These are phyloP conservation scores for Clarireedia sp. DNA, from an alignment of 2,329 filamentous ascomycete genomes.

Conservation along the genomic window DNA sequence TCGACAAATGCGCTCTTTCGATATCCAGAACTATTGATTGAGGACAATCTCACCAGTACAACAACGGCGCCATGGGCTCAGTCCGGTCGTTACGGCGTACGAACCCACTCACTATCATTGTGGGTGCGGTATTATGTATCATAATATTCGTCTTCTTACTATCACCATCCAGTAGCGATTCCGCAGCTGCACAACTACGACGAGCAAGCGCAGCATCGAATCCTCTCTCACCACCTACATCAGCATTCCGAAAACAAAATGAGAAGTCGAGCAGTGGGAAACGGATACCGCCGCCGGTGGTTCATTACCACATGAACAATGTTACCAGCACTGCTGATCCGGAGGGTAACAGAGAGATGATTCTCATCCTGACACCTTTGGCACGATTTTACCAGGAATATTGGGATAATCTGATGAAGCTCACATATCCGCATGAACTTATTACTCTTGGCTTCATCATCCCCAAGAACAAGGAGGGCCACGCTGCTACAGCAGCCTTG, in stretches of 20 bases:
- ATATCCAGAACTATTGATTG: slow-evolving; percentile 16
- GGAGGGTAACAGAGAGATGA: slow-evolving; percentile 69
- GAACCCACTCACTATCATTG: slow-evolving; percentile 65
- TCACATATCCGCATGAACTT: slow-evolving; percentile 86
- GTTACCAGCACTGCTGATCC: slow-evolving; percentile 75
- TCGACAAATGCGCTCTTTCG: slow-evolving; percentile 19
- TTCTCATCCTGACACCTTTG: slow-evolving; percentile 89
- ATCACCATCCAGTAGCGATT: slow-evolving; percentile 41
- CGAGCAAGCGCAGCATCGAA: slow-evolving; percentile 55
- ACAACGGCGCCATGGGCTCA: slow-evolving; percentile 42
- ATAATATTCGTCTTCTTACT: slow-evolving; percentile 60
- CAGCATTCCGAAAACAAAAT: slow-evolving; percentile 61
- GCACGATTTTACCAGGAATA: slow-evolving; percentile 89
- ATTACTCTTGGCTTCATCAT: slow-evolving; percentile 95
- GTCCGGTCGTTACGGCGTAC: slow-evolving; percentile 69
- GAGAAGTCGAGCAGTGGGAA: slow-evolving; percentile 43
- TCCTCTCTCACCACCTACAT: slow-evolving; percentile 64
- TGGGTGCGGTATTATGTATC: slow-evolving; percentile 65
- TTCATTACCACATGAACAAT: slow-evolving; percentile 92
- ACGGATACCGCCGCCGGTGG: slow-evolving; percentile 68
- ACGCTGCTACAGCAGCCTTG: slow-evolving; percentile 72
- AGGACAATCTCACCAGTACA: slow-evolving; percentile 21
- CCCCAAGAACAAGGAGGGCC: slow-evolving; percentile 87
- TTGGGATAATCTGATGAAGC: slow-evolving; percentile 83
- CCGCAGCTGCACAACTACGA: slow-evolving; percentile 40